Evolutionary conservation across 441 rosid genomes (phyloP), one percentile per base, ranked within the genome.

Genomic region (Omphalea diandra): DNA sequence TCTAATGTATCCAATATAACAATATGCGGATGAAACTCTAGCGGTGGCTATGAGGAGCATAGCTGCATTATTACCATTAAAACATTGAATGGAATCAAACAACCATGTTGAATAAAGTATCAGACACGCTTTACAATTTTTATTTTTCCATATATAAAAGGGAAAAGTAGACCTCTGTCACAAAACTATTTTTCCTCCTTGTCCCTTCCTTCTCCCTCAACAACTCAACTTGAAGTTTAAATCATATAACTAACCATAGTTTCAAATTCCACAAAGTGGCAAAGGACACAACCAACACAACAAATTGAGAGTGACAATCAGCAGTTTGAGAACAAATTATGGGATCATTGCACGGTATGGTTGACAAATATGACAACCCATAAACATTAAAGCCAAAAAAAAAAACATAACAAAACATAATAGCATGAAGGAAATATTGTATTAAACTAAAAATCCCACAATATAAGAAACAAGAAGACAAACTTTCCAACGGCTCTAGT

Each of bases 401-500:
- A n/a, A n/a, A n/a, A n/a, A n/a, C n/a, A n/a, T 36, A 29, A 26
- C 7, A 20, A n/a, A 66, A 20, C 29, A 18, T 38, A 3, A 60
- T 47, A 20, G 31, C 33, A 61, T 26, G 67, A 38, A 65, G 18
- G 22, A 32, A 73, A 17, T 8, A 24, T 0, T 31, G 4, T 6
- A 10, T 29, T 26, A 57, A 36, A 43, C 20, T 43, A 33, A 43
- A 44, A 11, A 53, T 0, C 20, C 12, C 17, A 50, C 31, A 58
- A 7, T 20, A 24, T 18, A 17, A 67, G 26, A 27, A 2, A 17
- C 10, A 26, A 22, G 18, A 52, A 24, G 40, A 63, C 4, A 65
- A 64, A 29, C 62, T 60, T 32, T 57, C 36, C 52, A 53, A 46
- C 47, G 47, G 46, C 53, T 36, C 29, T 41, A 68, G 63, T 40